Evolutionary conservation across 106 monocot genomes (phyloP), one percentile per base, ranked within the genome.

Genomic region (Ottelia alismoides): DNA sequence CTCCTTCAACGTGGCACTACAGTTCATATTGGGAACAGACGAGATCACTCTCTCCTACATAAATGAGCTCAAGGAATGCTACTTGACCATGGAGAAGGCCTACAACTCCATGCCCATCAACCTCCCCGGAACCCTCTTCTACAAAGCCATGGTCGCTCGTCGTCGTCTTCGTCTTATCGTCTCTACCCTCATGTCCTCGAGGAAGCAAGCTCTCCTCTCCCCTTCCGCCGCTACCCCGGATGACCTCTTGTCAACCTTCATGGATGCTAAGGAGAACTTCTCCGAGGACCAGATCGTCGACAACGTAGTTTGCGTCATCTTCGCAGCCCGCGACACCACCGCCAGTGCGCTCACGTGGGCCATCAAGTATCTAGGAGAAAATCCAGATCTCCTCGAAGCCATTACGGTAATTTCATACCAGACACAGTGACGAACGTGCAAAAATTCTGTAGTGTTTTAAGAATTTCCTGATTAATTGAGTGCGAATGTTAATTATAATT

Each of bases 21-120:
- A n/a, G n/a, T 14, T 20, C 21, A 49, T 49, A 14, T 49, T 49
- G 17, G 49, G 49, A 4, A 49, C 6, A 49, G 0, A 18, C 6
- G 49, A 49, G 49, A 18, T 20, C n/a, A n/a, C n/a, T n/a, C n/a
- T n/a, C 21, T 49, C n/a, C 20, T 49, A 19, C 49, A 49, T 18
- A 20, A 20, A 49, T n/a, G 49, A 49, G 49, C 20, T 49, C n/a
- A 49, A 49, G 49, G 5, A 49, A 49, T 49, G 20, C n/a, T 20
- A 49, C 20, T 49, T 6, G 17, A 18, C 12, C 17, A 5, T 14
- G 14, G 35, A 40, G 35, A 40, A 49, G 20, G 49, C n/a, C 20
- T 49, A 49, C n/a, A 49, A 49, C 20, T 49, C 49, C 49, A 18
- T 49, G n/a, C 49, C 49, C 12, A 49, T 20, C 20, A 49, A 49